phyloP scores from a whole-genome alignment of 73 alveolate species.

The Symbiodinium pilosum region DNA sequence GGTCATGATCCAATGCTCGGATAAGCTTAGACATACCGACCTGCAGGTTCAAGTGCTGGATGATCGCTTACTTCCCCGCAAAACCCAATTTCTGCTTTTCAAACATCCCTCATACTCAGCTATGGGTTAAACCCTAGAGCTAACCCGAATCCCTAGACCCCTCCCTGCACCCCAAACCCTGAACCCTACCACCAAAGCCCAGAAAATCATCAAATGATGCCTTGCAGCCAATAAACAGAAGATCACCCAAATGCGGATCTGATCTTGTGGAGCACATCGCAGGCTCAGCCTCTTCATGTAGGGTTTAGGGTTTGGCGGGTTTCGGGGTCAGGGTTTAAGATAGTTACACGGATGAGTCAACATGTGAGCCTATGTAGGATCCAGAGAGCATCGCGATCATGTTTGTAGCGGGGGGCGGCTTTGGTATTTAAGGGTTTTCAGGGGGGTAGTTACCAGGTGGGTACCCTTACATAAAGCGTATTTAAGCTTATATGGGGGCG shows the following conservation, averaged over 20 bases:
- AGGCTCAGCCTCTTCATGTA: constrained; percentile 10
- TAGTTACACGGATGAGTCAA: too few relatives aligned
- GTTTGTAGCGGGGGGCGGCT: too few relatives aligned
- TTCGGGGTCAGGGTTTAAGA: not conserved
- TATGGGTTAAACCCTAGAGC: not conserved
- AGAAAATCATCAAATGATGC: not conserved
- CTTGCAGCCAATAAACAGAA: not conserved
- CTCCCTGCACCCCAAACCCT: not conserved
- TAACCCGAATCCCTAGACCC: not conserved
- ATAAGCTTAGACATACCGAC: not conserved
- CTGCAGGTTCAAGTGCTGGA: not conserved
- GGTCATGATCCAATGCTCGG: too few relatives aligned
- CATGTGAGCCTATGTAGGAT: too few relatives aligned
- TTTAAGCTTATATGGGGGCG: too few relatives aligned
- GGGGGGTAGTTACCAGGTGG: too few relatives aligned
- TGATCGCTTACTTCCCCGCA: too few relatives aligned
- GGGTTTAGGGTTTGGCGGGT: not conserved
- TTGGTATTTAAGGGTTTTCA: too few relatives aligned
- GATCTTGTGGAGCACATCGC: constrained; percentile 8
- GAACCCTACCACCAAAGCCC: not conserved
- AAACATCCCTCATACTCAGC: too few relatives aligned
- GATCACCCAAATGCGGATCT: constrained; percentile 34
- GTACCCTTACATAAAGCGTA: too few relatives aligned
- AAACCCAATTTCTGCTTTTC: too few relatives aligned
- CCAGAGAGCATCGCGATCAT: too few relatives aligned